Evolutionary conservation across 2,329 filamentous ascomycete genomes (phyloP).

Genomic region (Elsinoe batatas): DNA sequence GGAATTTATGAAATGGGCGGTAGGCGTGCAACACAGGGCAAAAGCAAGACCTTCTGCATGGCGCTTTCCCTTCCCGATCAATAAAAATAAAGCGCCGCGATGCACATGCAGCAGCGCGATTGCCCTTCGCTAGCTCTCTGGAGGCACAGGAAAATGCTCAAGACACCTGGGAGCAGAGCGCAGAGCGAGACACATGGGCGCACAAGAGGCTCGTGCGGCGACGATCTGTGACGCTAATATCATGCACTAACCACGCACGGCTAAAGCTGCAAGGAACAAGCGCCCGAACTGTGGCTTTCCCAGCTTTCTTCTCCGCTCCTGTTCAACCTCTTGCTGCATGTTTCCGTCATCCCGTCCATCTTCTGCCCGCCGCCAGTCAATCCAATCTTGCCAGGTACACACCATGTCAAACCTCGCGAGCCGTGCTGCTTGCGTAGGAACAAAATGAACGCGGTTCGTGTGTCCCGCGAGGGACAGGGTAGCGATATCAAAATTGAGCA

Average conservation of each 20-base stretch:
- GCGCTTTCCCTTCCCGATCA: constrained; percentile 4
- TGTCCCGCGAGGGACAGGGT: background rate
- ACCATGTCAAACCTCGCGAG: constrained; percentile 3
- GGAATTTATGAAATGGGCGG: background rate
- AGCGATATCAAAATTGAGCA: background rate
- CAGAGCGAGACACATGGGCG: background rate
- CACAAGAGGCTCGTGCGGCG: background rate
- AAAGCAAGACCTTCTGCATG: constrained; percentile 5
- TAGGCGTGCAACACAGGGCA: background rate
- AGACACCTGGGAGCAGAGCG: background rate
- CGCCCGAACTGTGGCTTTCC: constrained; percentile 1
- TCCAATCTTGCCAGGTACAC: background rate
- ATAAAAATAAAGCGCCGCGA: background rate
- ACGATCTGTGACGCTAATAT: background rate
- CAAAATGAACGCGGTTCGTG: background rate
- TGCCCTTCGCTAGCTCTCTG: background rate
- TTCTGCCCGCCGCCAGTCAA: background rate
- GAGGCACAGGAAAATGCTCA: background rate
- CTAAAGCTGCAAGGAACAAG: constrained; percentile 1
- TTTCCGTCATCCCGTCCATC: constrained; percentile 6
- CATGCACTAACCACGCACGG: background rate
- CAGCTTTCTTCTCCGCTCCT: background rate
- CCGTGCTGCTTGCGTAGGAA: background rate
- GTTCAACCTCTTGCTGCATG: constrained; percentile 5
- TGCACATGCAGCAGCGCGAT: constrained; percentile 1